Evolutionary conservation across 2,329 filamentous ascomycete genomes (phyloP).

Genomic region (Pseudogymnoascus sp.): DNA sequence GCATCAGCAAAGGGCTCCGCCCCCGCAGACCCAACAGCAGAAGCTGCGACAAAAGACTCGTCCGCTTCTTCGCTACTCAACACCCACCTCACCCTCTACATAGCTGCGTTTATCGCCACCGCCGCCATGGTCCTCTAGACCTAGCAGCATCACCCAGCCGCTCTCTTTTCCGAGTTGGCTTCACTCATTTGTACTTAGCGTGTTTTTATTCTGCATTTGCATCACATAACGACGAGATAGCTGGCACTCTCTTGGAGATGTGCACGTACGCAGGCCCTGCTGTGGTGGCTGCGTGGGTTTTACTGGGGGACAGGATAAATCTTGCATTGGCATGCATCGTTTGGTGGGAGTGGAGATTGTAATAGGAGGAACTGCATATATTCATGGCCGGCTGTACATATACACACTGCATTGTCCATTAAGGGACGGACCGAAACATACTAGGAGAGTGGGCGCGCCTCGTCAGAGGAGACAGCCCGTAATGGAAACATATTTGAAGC

Average conservation of each 20-base stretch:
- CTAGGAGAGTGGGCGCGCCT: background rate
- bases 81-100: background rate
- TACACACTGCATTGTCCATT: constrained; percentile 2
- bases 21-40: background rate
- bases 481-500: constrained; percentile 5
- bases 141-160: background rate
- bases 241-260: background rate
- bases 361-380: constrained; percentile 1
- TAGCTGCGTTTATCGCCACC: background rate
- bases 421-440: background rate
- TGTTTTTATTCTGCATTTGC: constrained; percentile 3
- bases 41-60: background rate
- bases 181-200: constrained; percentile 5
- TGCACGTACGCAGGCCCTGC: background rate
- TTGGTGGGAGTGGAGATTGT: background rate
- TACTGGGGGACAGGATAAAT: background rate
- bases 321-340: constrained; percentile 1
- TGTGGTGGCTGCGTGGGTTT: background rate
- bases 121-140: background rate
- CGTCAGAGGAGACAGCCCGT: background rate
- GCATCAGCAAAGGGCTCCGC: background rate
- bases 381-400: constrained; percentile 7
- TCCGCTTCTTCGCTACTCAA: background rate
- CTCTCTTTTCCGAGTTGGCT: background rate
- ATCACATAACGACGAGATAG: constrained; percentile 5